Evolutionary conservation across 805 yeast genomes (phyloP).

Genomic region (Wickerhamiella allomyrinae): DNA sequence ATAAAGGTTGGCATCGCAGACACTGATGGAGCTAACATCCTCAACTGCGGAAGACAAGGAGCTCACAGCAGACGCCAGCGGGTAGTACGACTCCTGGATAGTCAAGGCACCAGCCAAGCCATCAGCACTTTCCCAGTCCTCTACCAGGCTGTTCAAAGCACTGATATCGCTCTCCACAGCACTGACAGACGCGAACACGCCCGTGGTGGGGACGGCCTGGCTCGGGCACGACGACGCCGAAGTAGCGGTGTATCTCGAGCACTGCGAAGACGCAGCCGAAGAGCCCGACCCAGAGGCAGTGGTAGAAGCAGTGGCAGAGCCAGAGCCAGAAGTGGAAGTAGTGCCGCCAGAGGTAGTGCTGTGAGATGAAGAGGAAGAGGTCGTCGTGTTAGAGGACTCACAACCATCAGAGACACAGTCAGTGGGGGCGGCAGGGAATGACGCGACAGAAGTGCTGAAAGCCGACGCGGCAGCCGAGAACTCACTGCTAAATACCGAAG

Average conservation of each 20-base stretch:
- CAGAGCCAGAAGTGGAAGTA: conserved; percentile 10
- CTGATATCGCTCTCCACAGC: not conserved
- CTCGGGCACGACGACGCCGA: not conserved
- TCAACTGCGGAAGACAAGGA: conserved; percentile 6
- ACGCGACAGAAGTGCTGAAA: not conserved
- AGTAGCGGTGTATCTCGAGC: not conserved
- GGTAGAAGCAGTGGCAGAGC: not conserved
- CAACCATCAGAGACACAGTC: not conserved
- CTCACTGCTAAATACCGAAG: not conserved
- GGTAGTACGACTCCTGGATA: conserved; percentile 18
- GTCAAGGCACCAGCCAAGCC: conserved; percentile 21
- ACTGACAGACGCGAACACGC: not conserved
- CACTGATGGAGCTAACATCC: conserved; percentile 8
- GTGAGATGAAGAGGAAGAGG: conserved; percentile 5
- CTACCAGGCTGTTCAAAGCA: conserved; percentile 7
- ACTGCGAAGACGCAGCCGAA: conserved; percentile 5
- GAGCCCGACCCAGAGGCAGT: not conserved
- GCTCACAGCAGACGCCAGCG: conserved; percentile 13
- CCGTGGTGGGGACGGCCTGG: not conserved
- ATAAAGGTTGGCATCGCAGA: conserved; percentile 8
- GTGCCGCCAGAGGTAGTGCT: conserved; percentile 6
- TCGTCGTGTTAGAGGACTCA: not conserved
- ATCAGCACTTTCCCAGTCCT: conserved; percentile 9
- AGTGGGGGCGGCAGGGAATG: not conserved
- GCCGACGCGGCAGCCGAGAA: conserved; percentile 2